These are phyloP conservation scores for Wickerhamomyces bovis DNA, from an alignment of 805 yeast genomes.

Conservation along the genomic window DNA sequence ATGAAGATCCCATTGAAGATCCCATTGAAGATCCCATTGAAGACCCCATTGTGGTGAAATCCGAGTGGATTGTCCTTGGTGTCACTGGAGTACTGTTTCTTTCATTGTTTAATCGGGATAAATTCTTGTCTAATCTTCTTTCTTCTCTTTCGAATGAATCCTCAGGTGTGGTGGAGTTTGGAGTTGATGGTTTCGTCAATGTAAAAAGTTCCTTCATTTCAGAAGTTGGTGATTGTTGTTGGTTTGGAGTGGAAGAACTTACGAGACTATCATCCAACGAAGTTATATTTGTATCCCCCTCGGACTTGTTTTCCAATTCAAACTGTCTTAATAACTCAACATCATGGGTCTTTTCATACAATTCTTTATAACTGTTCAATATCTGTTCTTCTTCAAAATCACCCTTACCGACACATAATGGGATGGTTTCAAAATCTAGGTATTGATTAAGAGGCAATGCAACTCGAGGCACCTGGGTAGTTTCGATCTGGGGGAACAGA, in stretches of 20 bases:
- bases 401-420: slow-evolving; percentile 3
- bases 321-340: not conserved
- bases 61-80: slow-evolving; percentile 4
- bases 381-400: slow-evolving; percentile 6
- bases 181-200: not conserved
- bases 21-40: slow-evolving; percentile 2
- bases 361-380: slow-evolving; percentile 2
- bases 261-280: not conserved
- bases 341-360: not conserved
- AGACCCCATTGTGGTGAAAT: slow-evolving; percentile 1
- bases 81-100: not conserved
- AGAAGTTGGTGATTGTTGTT: not conserved
- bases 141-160: slow-evolving; percentile 22
- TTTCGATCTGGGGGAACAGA: not conserved
- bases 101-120: slow-evolving; percentile 5
- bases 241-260: not conserved
- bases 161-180: slow-evolving; percentile 12
- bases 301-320: not conserved
- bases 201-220: not conserved
- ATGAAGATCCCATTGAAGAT: no score
- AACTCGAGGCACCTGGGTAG: not conserved
- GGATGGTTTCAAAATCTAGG: not conserved
- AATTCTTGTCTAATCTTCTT: slow-evolving; percentile 8
- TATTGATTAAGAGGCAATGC: not conserved
- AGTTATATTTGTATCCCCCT: no score